Conservation (phyloP, 2,329 filamentous ascomycete species). For the Penicillium polonicum region DNA sequence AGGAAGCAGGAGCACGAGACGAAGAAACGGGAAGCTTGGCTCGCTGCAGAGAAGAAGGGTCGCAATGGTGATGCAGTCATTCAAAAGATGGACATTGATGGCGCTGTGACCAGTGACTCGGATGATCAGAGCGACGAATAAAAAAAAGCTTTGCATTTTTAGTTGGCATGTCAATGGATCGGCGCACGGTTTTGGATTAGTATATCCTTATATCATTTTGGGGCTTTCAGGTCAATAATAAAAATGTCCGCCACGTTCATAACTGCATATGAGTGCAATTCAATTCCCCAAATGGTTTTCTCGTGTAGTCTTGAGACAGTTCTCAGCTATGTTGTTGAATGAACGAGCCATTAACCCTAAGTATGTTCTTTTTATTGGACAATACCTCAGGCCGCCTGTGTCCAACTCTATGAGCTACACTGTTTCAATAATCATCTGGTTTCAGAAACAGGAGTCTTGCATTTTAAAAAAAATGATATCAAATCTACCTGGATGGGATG, state of each 20-base stretch:
- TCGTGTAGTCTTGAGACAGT: background rate
- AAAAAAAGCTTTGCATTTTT: constrained; percentile 6
- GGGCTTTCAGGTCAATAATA: constrained; percentile 4
- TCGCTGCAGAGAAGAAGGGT: constrained; percentile 46
- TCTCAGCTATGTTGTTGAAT: background rate
- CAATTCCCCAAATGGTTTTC: background rate
- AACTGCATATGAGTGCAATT: background rate
- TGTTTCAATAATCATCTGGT: background rate
- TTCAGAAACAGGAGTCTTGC: background rate
- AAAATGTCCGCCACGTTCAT: background rate
- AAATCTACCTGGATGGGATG: background rate
- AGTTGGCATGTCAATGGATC: constrained; percentile 6
- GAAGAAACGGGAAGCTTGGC: constrained; percentile 45
- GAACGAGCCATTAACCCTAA: background rate
- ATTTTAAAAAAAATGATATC: background rate
- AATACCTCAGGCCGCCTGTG: background rate
- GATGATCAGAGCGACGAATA: constrained; percentile 40
- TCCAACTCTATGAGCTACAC: background rate
- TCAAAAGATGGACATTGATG: constrained; percentile 40
- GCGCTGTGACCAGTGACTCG: constrained; percentile 33
- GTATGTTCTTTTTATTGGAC: background rate
- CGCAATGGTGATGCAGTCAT: constrained; percentile 42
- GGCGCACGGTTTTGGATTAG: constrained; percentile 8
- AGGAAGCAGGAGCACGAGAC: constrained; percentile 42
- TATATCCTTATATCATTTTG: constrained; percentile 9